Evolutionary conservation across 345 rosid species (phyloP).

Genomic region (Lepidium aucheri): DNA sequence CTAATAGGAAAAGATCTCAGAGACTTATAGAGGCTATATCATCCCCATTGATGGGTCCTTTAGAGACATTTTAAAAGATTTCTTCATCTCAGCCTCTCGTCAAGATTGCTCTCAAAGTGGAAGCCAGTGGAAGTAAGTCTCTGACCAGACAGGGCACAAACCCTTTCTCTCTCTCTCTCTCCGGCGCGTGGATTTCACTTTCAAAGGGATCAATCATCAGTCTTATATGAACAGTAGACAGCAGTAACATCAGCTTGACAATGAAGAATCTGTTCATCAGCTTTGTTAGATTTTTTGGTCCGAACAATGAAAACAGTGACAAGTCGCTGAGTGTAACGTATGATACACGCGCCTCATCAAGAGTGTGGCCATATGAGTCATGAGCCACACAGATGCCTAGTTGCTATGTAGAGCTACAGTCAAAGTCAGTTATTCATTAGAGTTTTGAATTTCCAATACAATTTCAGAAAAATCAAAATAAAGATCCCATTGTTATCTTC

Average conservation of each 20-base stretch:
- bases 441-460: slow-evolving; percentile 17
- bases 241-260: slow-evolving; percentile 1
- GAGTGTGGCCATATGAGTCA: slow-evolving; percentile 8
- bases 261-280: neutral
- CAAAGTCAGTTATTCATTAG: slow-evolving; percentile 27
- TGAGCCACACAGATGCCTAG: slow-evolving; percentile 20
- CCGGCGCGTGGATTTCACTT: slow-evolving; percentile 8
- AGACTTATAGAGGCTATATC: slow-evolving; percentile 1
- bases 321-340: neutral
- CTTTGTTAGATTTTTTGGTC: neutral
- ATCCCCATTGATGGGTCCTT: slow-evolving; percentile 22
- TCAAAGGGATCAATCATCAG: slow-evolving; percentile 2
- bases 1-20: neutral
- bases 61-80: slow-evolving; percentile 8
- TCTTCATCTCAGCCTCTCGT: slow-evolving; percentile 23
- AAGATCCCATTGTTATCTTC: slow-evolving; percentile 25
- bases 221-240: neutral
- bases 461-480: neutral
- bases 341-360: slow-evolving; percentile 14
- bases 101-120: slow-evolving; percentile 20
- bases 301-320: neutral
- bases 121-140: slow-evolving; percentile 13
- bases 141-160: slow-evolving; percentile 6
- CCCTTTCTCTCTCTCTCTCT: slow-evolving; percentile 6
- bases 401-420: slow-evolving; percentile 30